These are phyloP conservation scores for Coemansia sp. DNA, from an alignment of 192 early-diverging fungal species.

Conservation along the genomic window DNA sequence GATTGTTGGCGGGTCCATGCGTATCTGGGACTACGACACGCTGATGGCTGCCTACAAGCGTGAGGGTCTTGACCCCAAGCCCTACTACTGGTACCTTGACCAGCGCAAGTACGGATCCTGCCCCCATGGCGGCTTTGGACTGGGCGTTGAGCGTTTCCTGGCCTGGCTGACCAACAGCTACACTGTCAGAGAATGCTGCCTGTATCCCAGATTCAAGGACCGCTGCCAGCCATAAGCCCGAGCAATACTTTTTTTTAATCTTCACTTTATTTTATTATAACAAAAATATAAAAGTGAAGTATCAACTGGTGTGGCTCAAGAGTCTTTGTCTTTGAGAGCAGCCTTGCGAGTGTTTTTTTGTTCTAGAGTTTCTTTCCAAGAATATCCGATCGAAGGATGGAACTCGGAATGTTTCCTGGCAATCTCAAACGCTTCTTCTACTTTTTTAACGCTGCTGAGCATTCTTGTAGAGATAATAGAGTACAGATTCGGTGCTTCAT, in stretches of 20 bases:
- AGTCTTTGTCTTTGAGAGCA: conserved; percentile 33
- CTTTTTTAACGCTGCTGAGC: conserved; percentile 56
- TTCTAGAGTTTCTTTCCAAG: conserved; percentile 41
- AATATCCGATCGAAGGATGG: conserved; percentile 50
- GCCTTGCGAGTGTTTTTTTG: conserved; percentile 37
- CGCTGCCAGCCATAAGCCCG: conserved; percentile 79
- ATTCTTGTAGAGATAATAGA: conserved; percentile 68
- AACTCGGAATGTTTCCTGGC: conserved; percentile 39
- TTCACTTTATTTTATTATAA: too few species aligned
- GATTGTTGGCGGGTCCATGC: conserved; percentile 98
- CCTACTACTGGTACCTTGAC: conserved; percentile 99
- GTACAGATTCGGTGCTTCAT: conserved; percentile 71
- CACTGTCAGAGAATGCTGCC: conserved; percentile 85
- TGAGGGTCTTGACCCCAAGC: conserved; percentile 87
- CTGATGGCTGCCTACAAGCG: conserved; percentile 81
- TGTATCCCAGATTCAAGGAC: conserved; percentile 92
- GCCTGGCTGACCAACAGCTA: conserved; percentile 93
- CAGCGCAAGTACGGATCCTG: conserved; percentile 98
- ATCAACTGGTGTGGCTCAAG: too few species aligned
- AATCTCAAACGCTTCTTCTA: conserved; percentile 45
- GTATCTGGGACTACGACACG: conserved; percentile 83
- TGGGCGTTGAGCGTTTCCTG: conserved; percentile 95
- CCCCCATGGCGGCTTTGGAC: conserved; percentile 96
- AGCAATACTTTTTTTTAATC: neutral
- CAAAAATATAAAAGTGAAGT: too few species aligned